Evolutionary conservation across 1,284 basidiomycete species (phyloP).

Genomic region (Quambalaria eucalypti): DNA sequence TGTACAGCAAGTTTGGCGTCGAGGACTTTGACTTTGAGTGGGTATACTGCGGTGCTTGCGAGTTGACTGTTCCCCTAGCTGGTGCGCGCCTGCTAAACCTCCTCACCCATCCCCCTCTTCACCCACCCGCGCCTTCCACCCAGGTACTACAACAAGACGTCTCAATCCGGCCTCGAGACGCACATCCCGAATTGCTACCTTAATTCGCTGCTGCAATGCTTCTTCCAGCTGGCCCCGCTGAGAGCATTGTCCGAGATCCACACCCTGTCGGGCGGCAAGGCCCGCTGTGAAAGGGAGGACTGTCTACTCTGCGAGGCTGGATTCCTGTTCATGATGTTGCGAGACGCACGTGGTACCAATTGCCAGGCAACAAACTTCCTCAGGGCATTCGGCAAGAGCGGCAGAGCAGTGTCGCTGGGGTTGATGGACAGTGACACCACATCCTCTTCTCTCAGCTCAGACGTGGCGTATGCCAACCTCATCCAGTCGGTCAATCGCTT

Average conservation of each 20-base stretch:
- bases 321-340: constrained; percentile 88
- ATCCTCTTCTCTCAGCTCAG: constrained; percentile 51
- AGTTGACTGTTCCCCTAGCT: constrained; percentile 1
- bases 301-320: constrained; percentile 92
- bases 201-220: constrained; percentile 78
- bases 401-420: constrained; percentile 73
- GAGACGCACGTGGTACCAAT: constrained; percentile 85
- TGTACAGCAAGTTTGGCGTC: constrained; percentile 97
- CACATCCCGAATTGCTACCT: constrained; percentile 97
- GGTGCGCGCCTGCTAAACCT: not conserved
- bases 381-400: constrained; percentile 68
- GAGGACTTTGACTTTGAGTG: constrained; percentile 98
- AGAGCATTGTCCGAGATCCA: constrained; percentile 79
- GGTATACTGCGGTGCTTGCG: not conserved
- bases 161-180: constrained; percentile 85
- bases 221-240: constrained; percentile 75
- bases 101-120: not conserved
- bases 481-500: constrained; percentile 94
- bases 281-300: constrained; percentile 67
- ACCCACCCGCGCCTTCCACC: not conserved
- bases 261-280: constrained; percentile 57
- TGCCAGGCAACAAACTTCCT: constrained; percentile 96
- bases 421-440: constrained; percentile 73
- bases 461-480: constrained; percentile 64
- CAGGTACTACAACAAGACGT: constrained; percentile 53